Evolutionary conservation across 352 stramenopile genomes (phyloP).

Genomic region (Pythium brachiatum): DNA sequence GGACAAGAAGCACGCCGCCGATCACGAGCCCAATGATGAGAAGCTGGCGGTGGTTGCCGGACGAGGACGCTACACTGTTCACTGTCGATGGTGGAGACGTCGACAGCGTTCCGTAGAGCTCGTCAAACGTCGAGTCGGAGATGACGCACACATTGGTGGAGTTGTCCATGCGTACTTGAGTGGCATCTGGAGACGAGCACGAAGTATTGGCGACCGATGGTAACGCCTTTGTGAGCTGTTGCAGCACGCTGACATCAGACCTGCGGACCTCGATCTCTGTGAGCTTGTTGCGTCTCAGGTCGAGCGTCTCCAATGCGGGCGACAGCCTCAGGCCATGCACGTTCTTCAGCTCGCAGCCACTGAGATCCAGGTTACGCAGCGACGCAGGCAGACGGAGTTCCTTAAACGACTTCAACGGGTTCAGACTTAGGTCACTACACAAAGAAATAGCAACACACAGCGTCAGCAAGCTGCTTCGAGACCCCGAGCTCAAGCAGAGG

Average conservation of each 20-base stretch:
- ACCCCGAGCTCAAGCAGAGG: no score
- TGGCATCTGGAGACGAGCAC: conserved; percentile 10
- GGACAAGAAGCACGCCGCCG: neutral
- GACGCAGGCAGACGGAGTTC: neutral
- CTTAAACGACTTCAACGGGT: conserved; percentile 1
- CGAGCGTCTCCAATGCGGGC: neutral
- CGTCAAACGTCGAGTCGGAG: conserved; percentile 13
- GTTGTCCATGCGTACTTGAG: neutral
- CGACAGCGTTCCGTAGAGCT: neutral
- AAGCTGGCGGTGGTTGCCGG: neutral
- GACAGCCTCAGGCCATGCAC: conserved; percentile 6
- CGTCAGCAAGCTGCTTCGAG: neutral
- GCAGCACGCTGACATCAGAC: conserved; percentile 9
- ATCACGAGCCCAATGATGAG: conserved; percentile 9
- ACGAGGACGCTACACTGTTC: neutral
- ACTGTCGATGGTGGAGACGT: neutral
- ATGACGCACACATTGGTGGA: conserved; percentile 12
- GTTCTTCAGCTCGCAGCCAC: neutral
- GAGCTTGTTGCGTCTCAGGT: conserved; percentile 9
- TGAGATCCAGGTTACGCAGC: conserved; percentile 10
- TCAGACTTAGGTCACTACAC: conserved; percentile 15
- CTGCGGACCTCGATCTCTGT: conserved; percentile 15
- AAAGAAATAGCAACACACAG: neutral
- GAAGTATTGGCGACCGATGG: neutral
- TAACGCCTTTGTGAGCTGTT: neutral